A percentile compares a stretch with the other conserved stretches of the same genome.
These are phyloP conservation scores for Sarocladiaceae sp. DNA, from an alignment of 2,329 filamentous ascomycete genomes.

Conservation along the genomic window DNA sequence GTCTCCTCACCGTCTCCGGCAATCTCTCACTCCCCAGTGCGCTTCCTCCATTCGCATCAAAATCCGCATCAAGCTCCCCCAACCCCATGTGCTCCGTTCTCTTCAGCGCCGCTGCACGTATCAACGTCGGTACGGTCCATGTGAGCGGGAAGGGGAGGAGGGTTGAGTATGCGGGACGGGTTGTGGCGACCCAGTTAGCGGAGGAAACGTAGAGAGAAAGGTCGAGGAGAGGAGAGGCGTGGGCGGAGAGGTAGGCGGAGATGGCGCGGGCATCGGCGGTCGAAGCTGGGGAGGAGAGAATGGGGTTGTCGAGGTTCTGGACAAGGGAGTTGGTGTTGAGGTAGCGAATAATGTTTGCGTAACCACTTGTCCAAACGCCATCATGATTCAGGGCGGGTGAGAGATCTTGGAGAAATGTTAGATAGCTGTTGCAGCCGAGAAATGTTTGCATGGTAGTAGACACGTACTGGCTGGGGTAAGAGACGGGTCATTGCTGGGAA, in stretches of 20 bases:
- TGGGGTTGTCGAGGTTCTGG: constrained; percentile 30
- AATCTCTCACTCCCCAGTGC: constrained; percentile 31
- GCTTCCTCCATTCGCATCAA: constrained; percentile 30
- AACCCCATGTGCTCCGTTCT: constrained; percentile 66
- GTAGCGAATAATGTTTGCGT: constrained; percentile 53
- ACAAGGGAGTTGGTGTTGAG: constrained; percentile 33
- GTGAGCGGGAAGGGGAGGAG: constrained; percentile 82
- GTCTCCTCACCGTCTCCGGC: constrained; percentile 33
- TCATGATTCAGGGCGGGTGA: constrained; percentile 50
- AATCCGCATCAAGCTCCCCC: constrained; percentile 59
- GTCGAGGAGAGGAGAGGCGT: constrained; percentile 72
- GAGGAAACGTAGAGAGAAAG: constrained; percentile 86
- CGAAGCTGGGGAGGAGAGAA: constrained; percentile 29
- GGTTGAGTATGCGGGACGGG: constrained; percentile 71
- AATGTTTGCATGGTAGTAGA: neutral
- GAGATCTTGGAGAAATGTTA: constrained; percentile 32
- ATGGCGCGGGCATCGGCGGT: constrained; percentile 44
- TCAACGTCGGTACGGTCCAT: constrained; percentile 72
- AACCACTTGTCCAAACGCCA: constrained; percentile 52
- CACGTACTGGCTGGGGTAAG: constrained; percentile 63
- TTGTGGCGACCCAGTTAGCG: constrained; percentile 74
- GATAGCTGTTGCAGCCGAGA: constrained; percentile 17
- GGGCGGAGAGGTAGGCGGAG: constrained; percentile 65
- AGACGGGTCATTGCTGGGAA: constrained; percentile 67
- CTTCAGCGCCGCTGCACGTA: constrained; percentile 63